These are phyloP conservation scores for Candida taoyuanica DNA, from an alignment of 805 yeast species.

Conservation along the genomic window DNA sequence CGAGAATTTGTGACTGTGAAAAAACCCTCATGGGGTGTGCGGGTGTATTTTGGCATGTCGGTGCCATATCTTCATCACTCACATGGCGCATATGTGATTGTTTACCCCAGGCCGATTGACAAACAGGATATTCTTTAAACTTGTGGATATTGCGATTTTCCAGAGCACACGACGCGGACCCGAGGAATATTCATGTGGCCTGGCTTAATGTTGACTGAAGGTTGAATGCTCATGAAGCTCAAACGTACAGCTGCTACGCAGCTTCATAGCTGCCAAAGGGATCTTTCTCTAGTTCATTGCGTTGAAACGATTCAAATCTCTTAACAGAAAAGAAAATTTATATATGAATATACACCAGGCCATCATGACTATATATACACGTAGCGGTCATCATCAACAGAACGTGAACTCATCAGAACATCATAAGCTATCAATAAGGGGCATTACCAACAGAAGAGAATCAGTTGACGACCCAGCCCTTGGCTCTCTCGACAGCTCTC, in stretches of 20 bases:
- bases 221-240: no score
- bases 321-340: not conserved
- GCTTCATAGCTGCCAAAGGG: not conserved
- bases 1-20: constrained; percentile 10
- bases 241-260: not conserved
- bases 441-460: not conserved
- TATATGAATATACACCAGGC: not conserved
- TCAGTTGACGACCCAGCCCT: constrained; percentile 58
- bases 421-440: not conserved
- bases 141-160: no score
- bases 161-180: no score
- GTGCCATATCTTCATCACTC: no score
- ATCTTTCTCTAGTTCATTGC: not conserved
- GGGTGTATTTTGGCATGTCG: constrained; percentile 5
- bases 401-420: constrained; percentile 1
- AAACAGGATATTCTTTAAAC: not conserved
- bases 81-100: not conserved
- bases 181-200: no score
- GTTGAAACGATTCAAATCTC: not conserved
- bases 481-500: constrained; percentile 73
- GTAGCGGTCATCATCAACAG: constrained; percentile 10
- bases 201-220: no score
- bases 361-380: constrained; percentile 11
- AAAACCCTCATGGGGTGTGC: constrained; percentile 5
- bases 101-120: not conserved